A percentile compares a stretch with the other conserved stretches of the same genome.
These are phyloP conservation scores for Erysimum cheiranthoides DNA, from an alignment of 345 rosid genomes.

Conservation along the genomic window DNA sequence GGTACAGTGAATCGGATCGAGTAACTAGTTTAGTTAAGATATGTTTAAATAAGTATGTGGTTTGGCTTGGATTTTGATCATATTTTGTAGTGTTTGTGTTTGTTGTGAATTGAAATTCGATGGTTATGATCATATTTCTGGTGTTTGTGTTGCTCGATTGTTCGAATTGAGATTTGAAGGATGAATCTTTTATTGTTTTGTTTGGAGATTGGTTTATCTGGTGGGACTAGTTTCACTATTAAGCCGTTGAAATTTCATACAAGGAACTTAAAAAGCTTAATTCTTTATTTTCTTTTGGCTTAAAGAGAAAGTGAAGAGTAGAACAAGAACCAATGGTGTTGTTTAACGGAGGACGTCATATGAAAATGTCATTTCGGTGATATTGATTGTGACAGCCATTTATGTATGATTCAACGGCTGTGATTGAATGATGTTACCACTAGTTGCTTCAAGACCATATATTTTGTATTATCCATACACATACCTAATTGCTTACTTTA, in stretches of 20 bases:
- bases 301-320: slow-evolving; percentile 1
- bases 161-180: slow-evolving; percentile 4
- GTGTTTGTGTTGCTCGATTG: slow-evolving; percentile 5
- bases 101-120: background rate
- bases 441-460: slow-evolving; percentile 32
- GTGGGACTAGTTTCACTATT: no score
- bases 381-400: slow-evolving; percentile 36
- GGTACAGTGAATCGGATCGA: background rate
- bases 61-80: slow-evolving; percentile 25
- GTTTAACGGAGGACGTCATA: slow-evolving; percentile 30
- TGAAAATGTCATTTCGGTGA: slow-evolving; percentile 30
- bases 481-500: slow-evolving; percentile 25
- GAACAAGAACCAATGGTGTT: slow-evolving; percentile 24
- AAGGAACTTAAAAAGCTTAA: background rate
- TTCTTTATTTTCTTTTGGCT: background rate
- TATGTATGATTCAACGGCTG: slow-evolving; percentile 33
- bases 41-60: background rate
- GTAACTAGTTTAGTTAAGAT: background rate
- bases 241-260: background rate
- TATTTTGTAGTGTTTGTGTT: background rate
- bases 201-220: no score
- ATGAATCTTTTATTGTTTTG: background rate
- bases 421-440: slow-evolving; percentile 21
- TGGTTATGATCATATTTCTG: background rate
- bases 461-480: slow-evolving; percentile 34